phyloP scores from a whole-genome alignment of 2,329 filamentous ascomycete species.

The Pseudocercospora cruenta region DNA sequence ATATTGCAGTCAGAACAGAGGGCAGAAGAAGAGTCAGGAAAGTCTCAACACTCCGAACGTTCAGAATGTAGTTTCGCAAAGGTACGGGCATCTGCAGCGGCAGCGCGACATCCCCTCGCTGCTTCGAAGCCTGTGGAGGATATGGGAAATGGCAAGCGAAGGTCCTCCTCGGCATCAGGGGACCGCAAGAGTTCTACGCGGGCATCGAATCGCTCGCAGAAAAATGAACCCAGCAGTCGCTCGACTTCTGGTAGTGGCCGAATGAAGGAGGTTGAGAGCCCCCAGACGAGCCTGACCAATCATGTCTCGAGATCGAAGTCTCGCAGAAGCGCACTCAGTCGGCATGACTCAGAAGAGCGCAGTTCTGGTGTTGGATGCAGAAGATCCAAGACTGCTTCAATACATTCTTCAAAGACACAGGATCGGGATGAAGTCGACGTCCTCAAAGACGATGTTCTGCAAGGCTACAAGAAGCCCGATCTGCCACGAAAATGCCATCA shows the following conservation, averaged over 20 bases:
- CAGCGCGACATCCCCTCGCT: background rate
- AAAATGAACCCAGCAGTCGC: background rate
- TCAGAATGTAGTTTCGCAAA: background rate
- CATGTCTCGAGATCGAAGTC: background rate
- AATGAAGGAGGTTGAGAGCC: background rate
- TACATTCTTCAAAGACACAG: background rate
- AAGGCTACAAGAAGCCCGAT: background rate
- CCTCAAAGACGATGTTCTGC: background rate
- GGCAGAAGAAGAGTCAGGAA: background rate
- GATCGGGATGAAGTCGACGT: background rate
- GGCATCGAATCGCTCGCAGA: background rate
- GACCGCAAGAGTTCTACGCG: background rate
- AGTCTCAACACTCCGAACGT: background rate
- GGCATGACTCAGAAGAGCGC: no score
- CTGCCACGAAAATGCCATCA: background rate
- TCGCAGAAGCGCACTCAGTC: background rate
- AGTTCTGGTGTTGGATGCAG: background rate
- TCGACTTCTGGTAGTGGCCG: background rate
- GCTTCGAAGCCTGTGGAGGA: background rate
- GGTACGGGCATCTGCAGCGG: background rate
- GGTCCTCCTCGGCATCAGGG: no score
- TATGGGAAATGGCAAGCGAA: background rate
- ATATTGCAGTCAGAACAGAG: background rate
- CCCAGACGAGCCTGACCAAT: background rate
- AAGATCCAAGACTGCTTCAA: background rate